Conservation (phyloP, 106 monocot species). For the Platanthera guangdongensis region DNA sequence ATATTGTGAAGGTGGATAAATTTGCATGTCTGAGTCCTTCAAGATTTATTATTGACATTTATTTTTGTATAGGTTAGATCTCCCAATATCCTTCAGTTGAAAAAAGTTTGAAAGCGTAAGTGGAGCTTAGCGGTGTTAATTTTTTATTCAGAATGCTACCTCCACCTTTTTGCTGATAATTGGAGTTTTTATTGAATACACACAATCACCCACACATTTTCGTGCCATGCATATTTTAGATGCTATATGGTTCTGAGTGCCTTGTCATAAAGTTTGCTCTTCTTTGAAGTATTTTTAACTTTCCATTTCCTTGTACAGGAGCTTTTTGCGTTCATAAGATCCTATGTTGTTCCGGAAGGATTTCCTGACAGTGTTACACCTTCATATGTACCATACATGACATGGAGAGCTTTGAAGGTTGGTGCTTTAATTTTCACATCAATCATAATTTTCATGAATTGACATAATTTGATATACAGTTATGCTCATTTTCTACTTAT, state of each 20-base stretch:
- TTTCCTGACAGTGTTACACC: slow-evolving; percentile 98
- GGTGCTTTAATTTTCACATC: neutral
- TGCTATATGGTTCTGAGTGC: neutral
- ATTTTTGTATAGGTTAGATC: neutral
- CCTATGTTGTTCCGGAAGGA: slow-evolving; percentile 94
- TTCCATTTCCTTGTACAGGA: slow-evolving; percentile 41
- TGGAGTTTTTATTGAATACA: neutral
- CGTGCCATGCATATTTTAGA: neutral
- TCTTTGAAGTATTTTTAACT: neutral
- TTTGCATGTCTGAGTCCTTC: neutral
- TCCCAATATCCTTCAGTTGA: neutral
- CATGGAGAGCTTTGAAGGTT: slow-evolving; percentile 99
- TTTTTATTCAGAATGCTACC: neutral
- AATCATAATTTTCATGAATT: neutral
- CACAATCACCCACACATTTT: neutral
- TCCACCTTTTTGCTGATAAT: neutral
- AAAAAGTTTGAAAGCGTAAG: neutral
- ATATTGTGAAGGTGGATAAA: neutral
- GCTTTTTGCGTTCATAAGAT: slow-evolving; percentile 79
- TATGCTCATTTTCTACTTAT: neutral
- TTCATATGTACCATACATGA: slow-evolving; percentile 98
- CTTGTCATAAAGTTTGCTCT: neutral
- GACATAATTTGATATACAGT: neutral
- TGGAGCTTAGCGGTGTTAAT: neutral
- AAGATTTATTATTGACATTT: neutral